Percentiles rank a stretch among this genome's conserved stretches.
Conservation (phyloP, 495 filamentous ascomycete genomes). For the Rhypophila decipiens region DNA sequence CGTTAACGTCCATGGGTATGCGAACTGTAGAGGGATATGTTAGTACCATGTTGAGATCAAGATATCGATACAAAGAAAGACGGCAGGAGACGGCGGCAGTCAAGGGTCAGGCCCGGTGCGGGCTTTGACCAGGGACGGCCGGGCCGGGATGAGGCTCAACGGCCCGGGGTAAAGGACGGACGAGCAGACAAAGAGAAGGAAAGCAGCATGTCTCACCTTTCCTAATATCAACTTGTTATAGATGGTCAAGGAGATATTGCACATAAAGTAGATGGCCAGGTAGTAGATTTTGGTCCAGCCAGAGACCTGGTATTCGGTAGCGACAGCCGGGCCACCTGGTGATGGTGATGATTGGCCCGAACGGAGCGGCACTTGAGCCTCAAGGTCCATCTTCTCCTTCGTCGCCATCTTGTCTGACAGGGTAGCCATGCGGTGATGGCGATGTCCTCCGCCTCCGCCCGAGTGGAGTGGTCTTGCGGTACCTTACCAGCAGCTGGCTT, state of each 20-base stretch:
- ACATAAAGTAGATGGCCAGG: slow-evolving; percentile 43
- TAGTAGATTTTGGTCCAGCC: slow-evolving; percentile 34
- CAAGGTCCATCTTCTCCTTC: not conserved
- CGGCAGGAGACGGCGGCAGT: too few relatives aligned
- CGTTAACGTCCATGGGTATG: slow-evolving; percentile 54
- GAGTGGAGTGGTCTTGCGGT: too few relatives aligned
- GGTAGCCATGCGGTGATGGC: not conserved
- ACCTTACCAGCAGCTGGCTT: too few relatives aligned
- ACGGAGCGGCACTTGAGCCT: not conserved
- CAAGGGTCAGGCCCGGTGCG: too few relatives aligned
- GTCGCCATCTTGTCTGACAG: too few relatives aligned
- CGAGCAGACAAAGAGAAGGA: not conserved
- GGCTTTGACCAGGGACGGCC: too few relatives aligned
- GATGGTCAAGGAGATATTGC: slow-evolving; percentile 48
- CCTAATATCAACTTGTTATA: slow-evolving; percentile 51
- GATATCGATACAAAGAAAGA: not conserved
- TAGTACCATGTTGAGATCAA: not conserved
- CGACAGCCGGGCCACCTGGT: slow-evolving; percentile 4
- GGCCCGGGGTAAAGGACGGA: too few relatives aligned
- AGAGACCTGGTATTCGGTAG: slow-evolving; percentile 23
- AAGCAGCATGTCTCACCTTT: slow-evolving; percentile 23
- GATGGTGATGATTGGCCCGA: not conserved
- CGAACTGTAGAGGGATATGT: slow-evolving; percentile 26
- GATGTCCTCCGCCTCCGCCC: too few relatives aligned
- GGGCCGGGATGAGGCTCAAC: too few relatives aligned